Evolutionary conservation across 1,139 yeast genomes (phyloP).

Genomic region (Kodamaea arcana): DNA sequence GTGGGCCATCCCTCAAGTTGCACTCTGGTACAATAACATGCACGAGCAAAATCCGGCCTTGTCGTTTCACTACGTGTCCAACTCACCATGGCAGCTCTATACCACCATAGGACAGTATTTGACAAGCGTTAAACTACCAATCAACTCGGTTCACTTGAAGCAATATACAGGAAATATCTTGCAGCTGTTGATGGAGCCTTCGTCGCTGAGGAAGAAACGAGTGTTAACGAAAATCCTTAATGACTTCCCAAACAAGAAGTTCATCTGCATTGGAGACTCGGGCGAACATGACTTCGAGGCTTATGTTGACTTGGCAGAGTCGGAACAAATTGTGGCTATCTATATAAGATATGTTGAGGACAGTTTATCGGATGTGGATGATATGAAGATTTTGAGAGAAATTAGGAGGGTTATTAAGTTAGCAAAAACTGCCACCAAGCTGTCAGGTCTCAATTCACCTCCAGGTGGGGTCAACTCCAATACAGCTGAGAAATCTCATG

Average conservation of each 20-base stretch:
- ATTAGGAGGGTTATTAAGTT: constrained; percentile 17
- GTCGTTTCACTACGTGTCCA: constrained; percentile 85
- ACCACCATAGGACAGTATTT: constrained; percentile 61
- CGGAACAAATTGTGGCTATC: constrained; percentile 62
- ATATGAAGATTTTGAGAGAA: constrained; percentile 36
- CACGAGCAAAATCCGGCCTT: constrained; percentile 38
- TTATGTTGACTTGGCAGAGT: constrained; percentile 64
- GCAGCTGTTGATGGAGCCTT: constrained; percentile 80
- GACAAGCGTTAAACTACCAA: constrained; percentile 55
- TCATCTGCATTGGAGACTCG: constrained; percentile 87
- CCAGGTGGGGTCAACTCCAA: constrained; percentile 1
- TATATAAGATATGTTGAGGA: constrained; percentile 76
- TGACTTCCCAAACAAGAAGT: constrained; percentile 76
- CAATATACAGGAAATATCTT: constrained; percentile 80
- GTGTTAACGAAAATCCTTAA: constrained; percentile 59
- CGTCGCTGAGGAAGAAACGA: constrained; percentile 71
- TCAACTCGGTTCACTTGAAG: constrained; percentile 77
- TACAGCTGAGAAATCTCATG: too few species aligned
- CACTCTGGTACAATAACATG: constrained; percentile 57
- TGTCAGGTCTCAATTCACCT: constrained; percentile 34
- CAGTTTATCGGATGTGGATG: constrained; percentile 57
- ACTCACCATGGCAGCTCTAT: constrained; percentile 89
- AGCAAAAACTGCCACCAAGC: constrained; percentile 16
- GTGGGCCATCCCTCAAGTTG: constrained; percentile 72
- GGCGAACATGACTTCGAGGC: constrained; percentile 96